A percentile compares a stretch with the other conserved stretches of the same genome.
Conservation (phyloP, 139 green algal genomes). For the Yamagishiella unicocca region DNA sequence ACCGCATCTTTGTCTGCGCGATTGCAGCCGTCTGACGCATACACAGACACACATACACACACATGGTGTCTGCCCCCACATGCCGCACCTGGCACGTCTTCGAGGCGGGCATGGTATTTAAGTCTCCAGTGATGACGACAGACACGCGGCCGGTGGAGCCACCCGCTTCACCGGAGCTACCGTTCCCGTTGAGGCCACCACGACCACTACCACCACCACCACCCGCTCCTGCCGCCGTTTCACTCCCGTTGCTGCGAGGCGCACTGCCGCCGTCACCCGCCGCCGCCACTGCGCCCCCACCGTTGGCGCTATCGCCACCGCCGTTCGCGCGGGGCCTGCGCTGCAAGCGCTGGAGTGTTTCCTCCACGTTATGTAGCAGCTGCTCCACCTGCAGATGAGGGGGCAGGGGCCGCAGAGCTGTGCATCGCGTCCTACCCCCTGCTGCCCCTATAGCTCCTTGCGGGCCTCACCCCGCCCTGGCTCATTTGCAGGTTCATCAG, state of each 20-base stretch:
- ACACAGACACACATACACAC: too few species aligned
- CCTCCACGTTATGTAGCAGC: constrained; percentile 48
- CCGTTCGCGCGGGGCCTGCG: not conserved
- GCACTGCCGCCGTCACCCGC: not conserved
- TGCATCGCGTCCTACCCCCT: too few species aligned
- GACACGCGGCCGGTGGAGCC: not conserved
- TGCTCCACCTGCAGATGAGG: constrained; percentile 52
- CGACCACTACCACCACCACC: too few species aligned
- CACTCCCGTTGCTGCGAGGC: not conserved
- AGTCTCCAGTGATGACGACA: constrained; percentile 68
- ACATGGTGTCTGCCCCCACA: too few species aligned
- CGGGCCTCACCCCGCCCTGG: too few species aligned
- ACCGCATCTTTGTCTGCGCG: too few species aligned
- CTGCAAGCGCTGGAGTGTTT: constrained; percentile 19
- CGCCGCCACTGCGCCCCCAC: not conserved
- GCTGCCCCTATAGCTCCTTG: too few species aligned
- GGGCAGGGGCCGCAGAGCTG: too few species aligned
- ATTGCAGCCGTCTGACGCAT: too few species aligned
- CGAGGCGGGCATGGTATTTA: constrained; percentile 66
- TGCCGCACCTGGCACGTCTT: constrained; percentile 26
- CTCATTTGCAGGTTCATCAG: too few species aligned
- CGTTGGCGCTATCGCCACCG: not conserved
- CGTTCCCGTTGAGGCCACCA: not conserved
- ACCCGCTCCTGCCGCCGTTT: too few species aligned
- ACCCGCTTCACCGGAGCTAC: not conserved